Conservation (phyloP, 345 rosid species). For the Abelmoschus esculentus region DNA sequence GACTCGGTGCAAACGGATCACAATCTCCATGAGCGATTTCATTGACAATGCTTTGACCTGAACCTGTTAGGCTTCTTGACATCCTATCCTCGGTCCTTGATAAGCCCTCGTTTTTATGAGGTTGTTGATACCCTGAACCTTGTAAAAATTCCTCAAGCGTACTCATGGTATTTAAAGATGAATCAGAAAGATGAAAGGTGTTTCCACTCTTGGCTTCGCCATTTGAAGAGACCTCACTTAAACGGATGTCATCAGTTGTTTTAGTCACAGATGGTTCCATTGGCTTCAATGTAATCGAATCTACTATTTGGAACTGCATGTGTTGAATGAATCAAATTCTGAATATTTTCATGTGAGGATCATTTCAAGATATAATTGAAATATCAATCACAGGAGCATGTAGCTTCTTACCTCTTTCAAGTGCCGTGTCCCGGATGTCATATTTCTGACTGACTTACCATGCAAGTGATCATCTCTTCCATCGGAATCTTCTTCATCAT, state of each 20-base stretch:
- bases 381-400: neutral
- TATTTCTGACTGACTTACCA: neutral
- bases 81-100: neutral
- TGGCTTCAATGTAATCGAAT: neutral
- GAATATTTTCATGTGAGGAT: neutral
- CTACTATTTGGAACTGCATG: slow-evolving; percentile 10
- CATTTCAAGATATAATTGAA: neutral
- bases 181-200: neutral
- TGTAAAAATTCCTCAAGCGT: slow-evolving; percentile 8
- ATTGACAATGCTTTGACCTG: slow-evolving; percentile 1
- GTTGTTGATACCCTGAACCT: neutral
- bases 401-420: slow-evolving; percentile 17
- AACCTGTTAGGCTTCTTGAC: slow-evolving; percentile 1
- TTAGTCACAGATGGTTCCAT: slow-evolving; percentile 3
- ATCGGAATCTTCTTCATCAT: neutral
- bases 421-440: neutral
- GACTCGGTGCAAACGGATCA: neutral
- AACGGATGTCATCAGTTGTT: neutral
- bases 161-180: neutral
- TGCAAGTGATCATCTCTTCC: neutral
- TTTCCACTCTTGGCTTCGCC: slow-evolving; percentile 8
- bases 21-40: slow-evolving; percentile 8
- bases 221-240: slow-evolving; percentile 8
- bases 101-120: neutral
- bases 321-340: slow-evolving; percentile 5